Base-by-base conservation (phyloP, 257 asterid genomes). In the Solanum medicagineum region DNA sequence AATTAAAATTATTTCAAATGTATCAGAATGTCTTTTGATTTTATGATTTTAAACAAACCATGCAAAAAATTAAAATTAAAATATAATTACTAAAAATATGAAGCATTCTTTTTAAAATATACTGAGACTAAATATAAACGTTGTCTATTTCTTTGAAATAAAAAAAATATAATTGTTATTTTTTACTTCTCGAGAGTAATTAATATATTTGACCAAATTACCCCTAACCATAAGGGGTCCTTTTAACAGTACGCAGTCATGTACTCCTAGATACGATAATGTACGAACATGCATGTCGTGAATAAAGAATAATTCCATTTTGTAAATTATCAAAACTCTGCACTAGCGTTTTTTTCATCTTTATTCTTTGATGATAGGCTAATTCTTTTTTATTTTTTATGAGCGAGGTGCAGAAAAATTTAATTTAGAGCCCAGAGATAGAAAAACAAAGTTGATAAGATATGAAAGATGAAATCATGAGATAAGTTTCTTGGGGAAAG, bases 401-500 rank as follows among this genome's bases (percentile, higher is more conserved):
- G 11, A 47, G 45, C 53, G 86, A 86, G 86, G 87, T 87, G 83
- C 87, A 42, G 85, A 85, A 87, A 88, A 87, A 65, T n/a, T 84
- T 66, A 84, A 84, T 85, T 55, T 51, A 83, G 89, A 71, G 88
- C 94, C 95, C 86, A 90, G 91, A 79, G 60, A 71, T 89, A 87
- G 88, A 85, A 89, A 82, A 87, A 83, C 75, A 85, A 77, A n/a
- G 87, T 82, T 87, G 95, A 93, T 91, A 90, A 93, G 95, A 90
- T 91, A 88, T 84, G 89, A 86, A 87, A 83, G 73, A 87, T 89
- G 94, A 82, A 44, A 92, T 11, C 17, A 63, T 89, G 92, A 91
- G 95, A 91, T 86, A 86, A 91, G 95, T 88, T 91, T 93, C 96
- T 93, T 84, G 97, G 93, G 90, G 60, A 80, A 84, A 89, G 96